A percentile compares a stretch with the other conserved stretches of the same genome.
These are phyloP conservation scores for Neopestalotiopsis sp. DNA, from an alignment of 2,329 filamentous ascomycete species.

Conservation along the genomic window DNA sequence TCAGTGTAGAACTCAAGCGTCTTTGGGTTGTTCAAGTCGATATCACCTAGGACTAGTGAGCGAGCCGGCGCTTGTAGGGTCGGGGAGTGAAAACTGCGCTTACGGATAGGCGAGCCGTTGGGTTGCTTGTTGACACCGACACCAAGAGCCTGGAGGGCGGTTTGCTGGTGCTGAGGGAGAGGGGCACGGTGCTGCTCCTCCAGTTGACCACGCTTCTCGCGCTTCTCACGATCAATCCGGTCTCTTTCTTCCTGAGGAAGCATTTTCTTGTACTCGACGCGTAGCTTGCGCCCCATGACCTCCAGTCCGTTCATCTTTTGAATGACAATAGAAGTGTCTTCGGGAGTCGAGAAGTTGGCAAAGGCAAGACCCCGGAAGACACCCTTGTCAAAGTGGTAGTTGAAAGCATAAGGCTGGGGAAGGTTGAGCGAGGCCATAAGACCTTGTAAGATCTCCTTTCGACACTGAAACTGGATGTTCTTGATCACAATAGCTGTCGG, in stretches of 20 bases:
- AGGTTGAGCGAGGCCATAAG: constrained; percentile 95
- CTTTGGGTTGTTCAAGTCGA: constrained; percentile 90
- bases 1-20: constrained; percentile 90
- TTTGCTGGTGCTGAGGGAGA: constrained; percentile 76
- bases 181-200: constrained; percentile 91
- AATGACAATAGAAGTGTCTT: constrained; percentile 92
- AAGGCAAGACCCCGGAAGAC: constrained; percentile 96
- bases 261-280: constrained; percentile 99
- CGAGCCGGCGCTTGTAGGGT: constrained; percentile 5
- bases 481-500: constrained; percentile 99
- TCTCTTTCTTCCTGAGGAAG: constrained; percentile 92
- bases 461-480: constrained; percentile 98
- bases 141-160: constrained; percentile 81
- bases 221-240: constrained; percentile 95
- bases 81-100: constrained; percentile 25
- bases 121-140: constrained; percentile 68
- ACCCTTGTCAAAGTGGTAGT: constrained; percentile 98
- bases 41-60: constrained; percentile 53
- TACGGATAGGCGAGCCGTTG: constrained; percentile 53
- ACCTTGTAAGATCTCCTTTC: constrained; percentile 91
- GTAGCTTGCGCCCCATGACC: constrained; percentile 88
- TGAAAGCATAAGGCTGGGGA: constrained; percentile 96
- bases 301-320: constrained; percentile 95
- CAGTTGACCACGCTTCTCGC: constrained; percentile 91
- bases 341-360: constrained; percentile 95